A percentile compares a stretch with the other conserved stretches of the same genome.
Conservation (phyloP, 2,329 filamentous ascomycete species). For the Epichloe bromicola region DNA sequence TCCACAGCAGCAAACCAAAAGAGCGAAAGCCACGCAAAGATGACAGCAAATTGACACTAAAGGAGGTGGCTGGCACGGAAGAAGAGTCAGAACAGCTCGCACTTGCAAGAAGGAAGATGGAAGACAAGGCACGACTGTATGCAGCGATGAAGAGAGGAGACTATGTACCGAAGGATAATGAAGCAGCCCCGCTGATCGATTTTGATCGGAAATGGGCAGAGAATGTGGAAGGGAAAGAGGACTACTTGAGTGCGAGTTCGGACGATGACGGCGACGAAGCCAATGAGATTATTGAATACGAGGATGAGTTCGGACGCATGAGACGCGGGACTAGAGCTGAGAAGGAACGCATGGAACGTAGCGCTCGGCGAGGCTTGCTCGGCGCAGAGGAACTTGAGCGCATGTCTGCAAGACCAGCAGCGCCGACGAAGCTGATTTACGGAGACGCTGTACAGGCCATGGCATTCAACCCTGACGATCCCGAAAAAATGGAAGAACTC, state of each 20-base stretch:
- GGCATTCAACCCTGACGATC: slow-evolving; percentile 68
- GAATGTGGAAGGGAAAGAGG: slow-evolving; percentile 39
- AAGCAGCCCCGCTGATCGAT: slow-evolving; percentile 63
- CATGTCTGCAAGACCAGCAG: slow-evolving; percentile 53
- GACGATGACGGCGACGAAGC: slow-evolving; percentile 30
- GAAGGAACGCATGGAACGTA: slow-evolving; percentile 48
- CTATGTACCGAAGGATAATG: slow-evolving; percentile 53
- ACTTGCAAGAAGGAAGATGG: slow-evolving; percentile 67
- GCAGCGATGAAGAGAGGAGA: slow-evolving; percentile 85
- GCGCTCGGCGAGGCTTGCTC: slow-evolving; percentile 33
- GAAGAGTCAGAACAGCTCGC: slow-evolving; percentile 56
- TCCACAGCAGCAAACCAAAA: slow-evolving; percentile 17
- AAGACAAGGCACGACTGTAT: slow-evolving; percentile 82
- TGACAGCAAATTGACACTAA: slow-evolving; percentile 35
- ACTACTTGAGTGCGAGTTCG: slow-evolving; percentile 38
- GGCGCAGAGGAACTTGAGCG: slow-evolving; percentile 49
- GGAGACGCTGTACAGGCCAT: slow-evolving; percentile 74
- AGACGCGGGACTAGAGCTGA: slow-evolving; percentile 60
- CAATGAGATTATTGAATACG: slow-evolving; percentile 66
- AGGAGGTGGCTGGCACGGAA: slow-evolving; percentile 40
- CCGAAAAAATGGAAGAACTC: slow-evolving; percentile 60
- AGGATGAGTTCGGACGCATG: slow-evolving; percentile 85
- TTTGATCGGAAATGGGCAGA: slow-evolving; percentile 96
- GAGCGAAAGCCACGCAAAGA: slow-evolving; percentile 29
- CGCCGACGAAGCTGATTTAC: slow-evolving; percentile 62